Evolutionary conservation across 1,284 basidiomycete genomes (phyloP), one percentile per base, ranked within the genome.

Genomic region (Ustilago tritici): DNA sequence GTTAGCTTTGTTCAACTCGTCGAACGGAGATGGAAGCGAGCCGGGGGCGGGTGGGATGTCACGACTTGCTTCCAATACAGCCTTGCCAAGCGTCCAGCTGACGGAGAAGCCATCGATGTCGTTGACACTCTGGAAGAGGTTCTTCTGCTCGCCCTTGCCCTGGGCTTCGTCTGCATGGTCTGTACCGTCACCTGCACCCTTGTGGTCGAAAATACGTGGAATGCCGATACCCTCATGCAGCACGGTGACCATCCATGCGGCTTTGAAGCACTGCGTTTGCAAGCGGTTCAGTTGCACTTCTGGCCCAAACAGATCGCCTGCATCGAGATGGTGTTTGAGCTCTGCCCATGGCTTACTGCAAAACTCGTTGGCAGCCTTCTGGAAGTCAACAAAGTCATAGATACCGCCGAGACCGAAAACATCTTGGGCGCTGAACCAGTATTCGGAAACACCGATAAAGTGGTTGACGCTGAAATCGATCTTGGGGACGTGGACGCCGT

Each of bases 181-280:
- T 19, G 68, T 78, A 41, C 78, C 82, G 36, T 82, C 81, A 34
- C 79, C 80, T n/a, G 74, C 61, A 34, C 80, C 81, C 35, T 75
- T 75, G 3, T 90, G 89, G 85, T 98, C 95, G 52, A 94, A 80
- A 38, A 98, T 92, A 36, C 97, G 90, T 12, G 97, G 97, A 84
- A 99, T 91, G 15, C 95, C 95, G 62, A 99, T 92, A 31, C 96
- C 97, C 83, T 98, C 94, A 83, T 99, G 96, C 4, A 99, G 88
- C 31, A 99, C 93, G 83, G 98, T 98, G 65, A 93, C 92, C 67
- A 99, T 91, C 97, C 97, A 99, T 1, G 96, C 95, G 1, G 96
- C 95, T 87, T 99, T 99, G 91, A 99, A 99, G 86, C 97, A 99
- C 85, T 99, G 97, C 92, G 96, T 93, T 87, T 96, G 91, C 70